Conservation (phyloP, 495 filamentous ascomycete genomes). For the Xylona heveae region DNA sequence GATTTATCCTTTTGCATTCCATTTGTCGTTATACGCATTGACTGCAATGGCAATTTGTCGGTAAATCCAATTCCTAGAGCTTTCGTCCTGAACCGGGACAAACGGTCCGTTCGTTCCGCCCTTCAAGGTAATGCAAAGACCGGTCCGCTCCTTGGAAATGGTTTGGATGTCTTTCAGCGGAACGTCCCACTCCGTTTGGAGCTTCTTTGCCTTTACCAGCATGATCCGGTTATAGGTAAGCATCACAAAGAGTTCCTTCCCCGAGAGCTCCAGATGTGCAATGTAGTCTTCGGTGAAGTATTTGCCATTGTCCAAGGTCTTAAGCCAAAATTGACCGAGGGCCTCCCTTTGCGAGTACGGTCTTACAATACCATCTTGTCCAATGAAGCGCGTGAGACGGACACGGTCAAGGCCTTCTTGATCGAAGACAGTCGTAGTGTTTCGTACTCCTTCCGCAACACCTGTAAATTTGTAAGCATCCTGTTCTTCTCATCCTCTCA, state of each 20-base stretch:
- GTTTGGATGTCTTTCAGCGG: conserved; percentile 90
- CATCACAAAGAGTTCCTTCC: conserved; percentile 85
- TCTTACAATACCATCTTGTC: conserved; percentile 76
- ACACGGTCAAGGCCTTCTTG: conserved; percentile 85
- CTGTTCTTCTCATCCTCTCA: too few species aligned
- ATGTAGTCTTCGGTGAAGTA: conserved; percentile 97
- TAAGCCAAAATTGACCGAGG: conserved; percentile 94
- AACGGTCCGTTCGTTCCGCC: conserved; percentile 88
- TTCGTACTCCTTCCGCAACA: conserved; percentile 87
- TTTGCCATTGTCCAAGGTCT: conserved; percentile 89
- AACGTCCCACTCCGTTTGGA: conserved; percentile 87
- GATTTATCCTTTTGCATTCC: not conserved
- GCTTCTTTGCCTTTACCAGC: conserved; percentile 64
- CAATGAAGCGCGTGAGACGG: conserved; percentile 75
- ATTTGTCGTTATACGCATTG: conserved; percentile 26
- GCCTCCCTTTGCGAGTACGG: conserved; percentile 93
- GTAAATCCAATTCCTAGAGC: conserved; percentile 69
- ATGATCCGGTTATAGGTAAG: conserved; percentile 84
- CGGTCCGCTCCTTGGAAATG: conserved; percentile 88
- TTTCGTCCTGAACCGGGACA: conserved; percentile 80
- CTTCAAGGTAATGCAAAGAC: conserved; percentile 69
- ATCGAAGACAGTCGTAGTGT: conserved; percentile 97
- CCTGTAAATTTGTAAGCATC: conserved; percentile 17
- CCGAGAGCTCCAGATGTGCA: conserved; percentile 77
- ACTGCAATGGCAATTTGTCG: conserved; percentile 33